A percentile compares a stretch with the other conserved stretches of the same genome.
phyloP scores from a whole-genome alignment of 208 protist species.

The Herpetomonas tarakana region DNA sequence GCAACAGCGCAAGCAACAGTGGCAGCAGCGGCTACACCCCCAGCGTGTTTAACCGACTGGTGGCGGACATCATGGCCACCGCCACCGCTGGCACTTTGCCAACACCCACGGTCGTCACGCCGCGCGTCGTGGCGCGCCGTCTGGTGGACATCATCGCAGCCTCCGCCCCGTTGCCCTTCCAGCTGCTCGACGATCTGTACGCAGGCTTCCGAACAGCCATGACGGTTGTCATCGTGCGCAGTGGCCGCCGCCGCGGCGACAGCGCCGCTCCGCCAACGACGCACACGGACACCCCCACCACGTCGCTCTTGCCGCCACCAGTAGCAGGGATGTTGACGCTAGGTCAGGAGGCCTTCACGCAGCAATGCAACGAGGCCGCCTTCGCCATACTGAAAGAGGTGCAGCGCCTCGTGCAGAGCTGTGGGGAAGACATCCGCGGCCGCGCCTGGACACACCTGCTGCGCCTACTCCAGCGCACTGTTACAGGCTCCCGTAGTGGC shows the following conservation, averaged over 20 bases:
- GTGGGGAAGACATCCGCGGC: conserved; percentile 50
- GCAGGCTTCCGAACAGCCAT: conserved; percentile 1
- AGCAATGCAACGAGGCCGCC: conserved; percentile 12
- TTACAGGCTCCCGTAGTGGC: conserved; percentile 3
- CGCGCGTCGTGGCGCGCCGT: neutral
- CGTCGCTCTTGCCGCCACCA: neutral
- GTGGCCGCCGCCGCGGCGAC: no score
- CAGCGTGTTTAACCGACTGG: neutral
- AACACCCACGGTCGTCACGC: neutral
- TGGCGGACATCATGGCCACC: neutral
- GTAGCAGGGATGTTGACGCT: conserved; percentile 7
- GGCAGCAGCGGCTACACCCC: neutral
- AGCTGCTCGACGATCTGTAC: conserved; percentile 25
- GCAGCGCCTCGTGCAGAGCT: conserved; percentile 52
- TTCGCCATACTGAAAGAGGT: conserved; percentile 26
- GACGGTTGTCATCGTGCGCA: neutral
- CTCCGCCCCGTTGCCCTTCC: conserved; percentile 15
- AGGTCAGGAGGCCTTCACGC: conserved; percentile 7
- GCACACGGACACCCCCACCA: neutral
- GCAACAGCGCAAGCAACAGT: neutral
- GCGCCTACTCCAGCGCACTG: conserved; percentile 37
- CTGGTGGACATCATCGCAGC: neutral
- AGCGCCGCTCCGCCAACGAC: no score
- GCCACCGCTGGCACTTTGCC: neutral
- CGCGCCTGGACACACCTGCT: conserved; percentile 47